phyloP scores from a whole-genome alignment of 2,329 filamentous ascomycete genomes.

The Fusarium equiseti region DNA sequence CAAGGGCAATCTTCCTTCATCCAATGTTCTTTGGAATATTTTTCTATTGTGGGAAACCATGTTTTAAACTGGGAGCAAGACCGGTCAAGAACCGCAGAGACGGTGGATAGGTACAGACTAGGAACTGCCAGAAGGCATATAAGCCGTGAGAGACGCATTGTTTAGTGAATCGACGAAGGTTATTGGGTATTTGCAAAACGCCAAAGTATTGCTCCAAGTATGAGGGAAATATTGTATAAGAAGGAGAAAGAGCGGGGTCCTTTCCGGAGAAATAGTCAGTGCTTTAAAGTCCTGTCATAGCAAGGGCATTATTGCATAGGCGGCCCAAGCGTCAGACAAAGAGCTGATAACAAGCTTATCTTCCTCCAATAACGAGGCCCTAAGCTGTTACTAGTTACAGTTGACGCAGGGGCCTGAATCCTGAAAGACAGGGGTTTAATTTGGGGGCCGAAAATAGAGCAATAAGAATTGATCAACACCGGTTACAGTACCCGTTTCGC shows the following conservation, averaged over 20 bases:
- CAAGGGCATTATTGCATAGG: background rate
- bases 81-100: slow-evolving; percentile 3
- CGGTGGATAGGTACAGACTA: slow-evolving; percentile 9
- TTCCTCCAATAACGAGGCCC: slow-evolving; percentile 3
- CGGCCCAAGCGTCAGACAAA: background rate
- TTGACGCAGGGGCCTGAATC: background rate
- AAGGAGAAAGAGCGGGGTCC: background rate
- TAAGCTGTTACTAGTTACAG: background rate
- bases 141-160: slow-evolving; percentile 16
- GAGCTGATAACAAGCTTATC: background rate
- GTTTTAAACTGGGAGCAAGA: slow-evolving; percentile 15
- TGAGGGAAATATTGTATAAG: background rate
- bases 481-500: background rate
- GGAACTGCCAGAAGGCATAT: slow-evolving; percentile 13
- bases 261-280: background rate
- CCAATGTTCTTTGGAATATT: background rate
- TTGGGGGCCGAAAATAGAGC: background rate
- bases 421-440: background rate
- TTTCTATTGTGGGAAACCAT: slow-evolving; percentile 20
- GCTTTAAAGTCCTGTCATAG: background rate
- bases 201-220: background rate
- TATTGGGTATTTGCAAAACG: background rate
- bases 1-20: slow-evolving; percentile 10
- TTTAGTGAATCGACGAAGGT: background rate
- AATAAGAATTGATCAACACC: background rate